Evolutionary conservation across 768 basidiomycete species (phyloP).

Genomic region (Xerocomus spinulosus): DNA sequence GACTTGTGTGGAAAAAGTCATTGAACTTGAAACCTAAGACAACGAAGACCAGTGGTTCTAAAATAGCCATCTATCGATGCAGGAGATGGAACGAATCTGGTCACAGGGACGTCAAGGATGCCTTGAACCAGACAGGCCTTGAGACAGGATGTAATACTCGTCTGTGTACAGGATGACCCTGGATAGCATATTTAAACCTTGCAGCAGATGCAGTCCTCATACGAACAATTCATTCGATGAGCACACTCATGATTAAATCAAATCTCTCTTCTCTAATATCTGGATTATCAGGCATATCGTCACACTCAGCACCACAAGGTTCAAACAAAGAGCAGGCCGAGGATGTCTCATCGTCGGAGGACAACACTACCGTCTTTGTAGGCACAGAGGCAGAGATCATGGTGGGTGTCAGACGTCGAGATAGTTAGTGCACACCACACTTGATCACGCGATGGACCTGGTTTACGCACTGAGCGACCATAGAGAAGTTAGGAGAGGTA

Average conservation of each 20-base stretch:
- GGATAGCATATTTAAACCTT: no score
- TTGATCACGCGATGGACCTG: conserved; percentile 51
- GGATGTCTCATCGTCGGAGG: conserved; percentile 47
- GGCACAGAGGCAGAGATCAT: conserved; percentile 57
- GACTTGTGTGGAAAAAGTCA: not conserved
- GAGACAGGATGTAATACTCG: no score
- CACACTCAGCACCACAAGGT: conserved; percentile 77
- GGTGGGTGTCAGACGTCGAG: conserved; percentile 27
- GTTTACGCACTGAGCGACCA: conserved; percentile 49
- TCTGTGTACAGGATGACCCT: no score
- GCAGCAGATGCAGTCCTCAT: no score
- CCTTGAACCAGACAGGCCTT: no score
- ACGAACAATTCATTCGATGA: no score
- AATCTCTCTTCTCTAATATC: conserved; percentile 67
- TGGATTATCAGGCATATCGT: conserved; percentile 39
- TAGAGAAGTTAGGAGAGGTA: conserved; percentile 27
- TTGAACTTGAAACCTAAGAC: no score
- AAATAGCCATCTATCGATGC: no score
- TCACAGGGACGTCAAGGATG: no score
- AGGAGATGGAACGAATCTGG: no score
- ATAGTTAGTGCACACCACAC: conserved; percentile 13
- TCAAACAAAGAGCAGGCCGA: conserved; percentile 78
- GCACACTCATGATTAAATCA: no score
- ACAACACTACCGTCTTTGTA: conserved; percentile 88
- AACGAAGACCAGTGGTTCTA: no score